Base-by-base conservation (phyloP, 2,329 filamentous ascomycete species). In the Cladosporium sp. region DNA sequence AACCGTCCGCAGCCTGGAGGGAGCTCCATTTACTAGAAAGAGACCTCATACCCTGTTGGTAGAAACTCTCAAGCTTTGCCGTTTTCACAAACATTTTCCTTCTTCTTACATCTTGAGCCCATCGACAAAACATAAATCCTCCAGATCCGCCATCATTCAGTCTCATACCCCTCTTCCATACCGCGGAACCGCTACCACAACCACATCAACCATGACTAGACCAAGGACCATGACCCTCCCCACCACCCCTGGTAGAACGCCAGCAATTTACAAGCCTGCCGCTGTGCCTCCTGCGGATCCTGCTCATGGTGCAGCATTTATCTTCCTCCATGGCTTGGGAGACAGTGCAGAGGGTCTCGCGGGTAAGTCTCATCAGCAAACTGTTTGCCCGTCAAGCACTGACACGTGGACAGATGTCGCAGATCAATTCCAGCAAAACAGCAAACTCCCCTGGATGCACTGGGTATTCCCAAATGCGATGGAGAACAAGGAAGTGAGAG, bases 401-500 rank as follows among this genome's bases (percentile, higher is more conserved):
- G 20, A 51, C 43, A 29, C 9, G 7, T 34, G 9, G 7, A 2
- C 30, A 63, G 62, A 61, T 41, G 54, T 66, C 1, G 59, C 62
- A 17, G 58, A 64, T 19, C 63, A 66, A 55, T 77, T 78, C 56
- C 74, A 76, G 52, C 58, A 69, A 34, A 72, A 72, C 39, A 62
- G 64, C 53, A 79, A 78, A 60, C 66, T 79, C 4, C 68, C 73
- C 0, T 68, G 76, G 57, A 61, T 77, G 56, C 66, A 68, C 42
- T 79, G 75, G 75, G 63, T 77, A 36, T 68, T 79, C 22, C 76
- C 77, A 12, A 77, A 75, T 49, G 75, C 76, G 2, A 64, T 68
- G 37, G 67, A 73, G 34, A 72, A 77, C 57, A 70, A 65, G 50
- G 73, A 77, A 40, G 65, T 73, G 13, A 69, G 68, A 56, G 62